A percentile compares a stretch with the other conserved stretches of the same genome.
These are phyloP conservation scores for Melanomma pulvis-pyrius DNA, from an alignment of 495 filamentous ascomycete species.

Conservation along the genomic window DNA sequence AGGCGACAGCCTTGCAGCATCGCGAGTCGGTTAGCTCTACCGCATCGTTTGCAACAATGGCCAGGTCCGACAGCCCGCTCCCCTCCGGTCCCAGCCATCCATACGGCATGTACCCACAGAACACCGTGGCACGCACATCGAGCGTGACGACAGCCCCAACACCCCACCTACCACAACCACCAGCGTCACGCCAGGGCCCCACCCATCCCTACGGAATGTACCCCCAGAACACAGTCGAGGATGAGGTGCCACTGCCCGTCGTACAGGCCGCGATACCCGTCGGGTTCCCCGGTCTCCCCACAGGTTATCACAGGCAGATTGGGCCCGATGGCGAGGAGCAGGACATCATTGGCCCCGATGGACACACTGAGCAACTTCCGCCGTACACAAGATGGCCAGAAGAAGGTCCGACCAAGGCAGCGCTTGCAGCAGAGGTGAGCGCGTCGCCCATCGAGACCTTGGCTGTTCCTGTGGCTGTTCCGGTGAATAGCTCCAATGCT, in stretches of 20 bases:
- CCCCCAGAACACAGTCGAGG: constrained; percentile 66
- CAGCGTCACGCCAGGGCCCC: constrained; percentile 54
- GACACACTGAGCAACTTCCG: constrained; percentile 85
- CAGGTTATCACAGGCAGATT: constrained; percentile 67
- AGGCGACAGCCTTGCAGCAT: constrained; percentile 34
- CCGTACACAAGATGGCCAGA: constrained; percentile 84
- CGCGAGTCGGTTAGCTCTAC: constrained; percentile 38
- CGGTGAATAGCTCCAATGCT: constrained; percentile 16
- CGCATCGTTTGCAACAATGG: constrained; percentile 43
- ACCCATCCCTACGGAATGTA: constrained; percentile 89
- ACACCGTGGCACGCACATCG: constrained; percentile 38
- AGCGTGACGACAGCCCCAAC: constrained; percentile 41
- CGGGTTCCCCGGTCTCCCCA: constrained; percentile 69
- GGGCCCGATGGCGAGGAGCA: constrained; percentile 85
- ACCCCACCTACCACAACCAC: constrained; percentile 30
- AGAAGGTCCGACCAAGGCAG: constrained; percentile 43
- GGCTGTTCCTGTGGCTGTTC: neutral
- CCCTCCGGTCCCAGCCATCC: constrained; percentile 47
- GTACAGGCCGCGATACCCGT: constrained; percentile 58
- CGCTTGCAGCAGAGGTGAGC: constrained; percentile 24
- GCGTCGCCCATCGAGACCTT: constrained; percentile 16
- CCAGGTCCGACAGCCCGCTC: constrained; percentile 40
- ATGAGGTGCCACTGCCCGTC: constrained; percentile 39
- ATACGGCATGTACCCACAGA: constrained; percentile 49
- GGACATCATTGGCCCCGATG: constrained; percentile 85